Evolutionary conservation across 2,329 filamentous ascomycete genomes (phyloP), one percentile per base, ranked within the genome.

Genomic region (Exophiala sp.): DNA sequence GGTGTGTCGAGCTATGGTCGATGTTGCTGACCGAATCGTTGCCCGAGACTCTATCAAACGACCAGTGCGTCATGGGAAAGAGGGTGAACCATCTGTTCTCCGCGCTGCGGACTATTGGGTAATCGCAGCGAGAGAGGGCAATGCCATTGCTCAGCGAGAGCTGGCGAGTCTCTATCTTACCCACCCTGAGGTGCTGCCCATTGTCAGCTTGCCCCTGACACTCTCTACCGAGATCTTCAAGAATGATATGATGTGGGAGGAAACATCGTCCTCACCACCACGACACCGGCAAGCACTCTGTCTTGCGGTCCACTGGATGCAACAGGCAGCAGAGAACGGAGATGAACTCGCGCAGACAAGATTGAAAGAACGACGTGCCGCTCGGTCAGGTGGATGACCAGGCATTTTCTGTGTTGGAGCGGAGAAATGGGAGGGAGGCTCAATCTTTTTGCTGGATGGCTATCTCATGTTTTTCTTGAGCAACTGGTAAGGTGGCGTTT

Each of bases 271-370:
- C 11, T 33, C 39, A 14, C 48, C 18, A n/a, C 48, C 18, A n/a
- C 59, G 56, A 12, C 54, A 50, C 35, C 82, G 87, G 64, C 87
- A 87, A 50, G 84, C 91, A 39, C 94, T 97, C 88, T 96, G 91
- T 65, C 83, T 96, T 53, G 92, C 92, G 8, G 85, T 95, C 71
- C 92, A 97, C 75, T 97, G 92, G 91, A 96, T 97, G 91, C 89
- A 92, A 73, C 78, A 89, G 61, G 91, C 89, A 35, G 88, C 89
- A 63, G 81, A 82, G 50, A 91, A 91, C n/a, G 91, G 91, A 1
- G 92, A 97, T 68, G 82, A 87, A 66, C 76, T 95, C 62, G 92
- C 92, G 16, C 86, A 84, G 67, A 87, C 86, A 68, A 91, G 92
- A 72, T 74, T 96, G 69, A 81, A 86, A 60, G 89, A 95, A 72